Base-by-base conservation (phyloP, 2,329 filamentous ascomycete species). In the Fusarium euwallaceae region DNA sequence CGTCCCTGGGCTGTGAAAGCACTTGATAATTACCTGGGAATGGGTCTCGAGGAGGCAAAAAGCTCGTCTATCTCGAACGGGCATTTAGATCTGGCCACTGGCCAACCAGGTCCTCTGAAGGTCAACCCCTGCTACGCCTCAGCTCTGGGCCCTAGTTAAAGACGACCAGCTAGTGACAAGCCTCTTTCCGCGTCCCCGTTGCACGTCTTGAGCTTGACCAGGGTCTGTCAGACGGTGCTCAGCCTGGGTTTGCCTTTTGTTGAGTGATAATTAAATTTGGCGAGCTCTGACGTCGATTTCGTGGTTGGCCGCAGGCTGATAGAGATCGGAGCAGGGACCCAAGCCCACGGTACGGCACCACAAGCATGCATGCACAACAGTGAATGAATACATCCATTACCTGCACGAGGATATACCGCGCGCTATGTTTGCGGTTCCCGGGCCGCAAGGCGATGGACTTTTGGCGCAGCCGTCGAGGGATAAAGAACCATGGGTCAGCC, bases 61-160 rank as follows among this genome's bases (percentile, higher is more conserved):
- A 56, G 68, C 66, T 74, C 74, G 71, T 74, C 66, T 72, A 70
- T 76, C 75, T 78, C 36, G 67, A 75, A 78, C 55, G 58, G 62
- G 66, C 55, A 74, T 76, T 64, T 67, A 63, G 69, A 78, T 74
- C 67, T 69, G 63, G 63, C 60, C 66, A 67, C 36, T 72, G 70
- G 55, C 77, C 77, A 78, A 78, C 72, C 77, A 74, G 45, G 43
- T 51, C 32, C 17, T 48, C 56, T 64, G 39, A 59, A 66, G 34
- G 36, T 41, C 51, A 61, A 22, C 56, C 59, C 73, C 53, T 78
- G 63, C 63, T 67, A 60, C 51, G 65, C 70, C 72, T 67, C 72
- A 61, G 65, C 72, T 71, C 63, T 60, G 36, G 64, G 51, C 60
- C 67, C 64, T 71, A 56, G 73, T 48, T 34, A 48, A 61, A 43